A percentile compares a stretch with the other conserved stretches of the same genome.
Evolutionary conservation across 139 green algal genomes (phyloP).

Genomic region (Chlorella sorokiniana): DNA sequence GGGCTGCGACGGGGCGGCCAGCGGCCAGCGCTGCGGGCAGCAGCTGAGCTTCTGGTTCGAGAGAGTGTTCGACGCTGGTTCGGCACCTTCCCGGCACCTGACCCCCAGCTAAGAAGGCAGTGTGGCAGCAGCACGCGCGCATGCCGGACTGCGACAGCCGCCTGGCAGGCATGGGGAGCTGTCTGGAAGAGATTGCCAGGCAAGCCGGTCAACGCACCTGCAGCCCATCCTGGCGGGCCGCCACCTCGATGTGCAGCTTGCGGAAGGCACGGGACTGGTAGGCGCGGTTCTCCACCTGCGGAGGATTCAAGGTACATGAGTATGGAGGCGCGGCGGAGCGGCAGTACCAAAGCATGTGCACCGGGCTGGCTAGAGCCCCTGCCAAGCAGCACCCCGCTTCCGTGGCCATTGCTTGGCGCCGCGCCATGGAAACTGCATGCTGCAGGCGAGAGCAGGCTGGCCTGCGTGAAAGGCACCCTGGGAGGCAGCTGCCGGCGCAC

Average conservation of each 20-base stretch:
- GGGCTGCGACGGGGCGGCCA: no score
- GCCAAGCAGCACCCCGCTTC: no score
- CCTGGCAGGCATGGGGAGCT: no score
- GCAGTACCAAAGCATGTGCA: neutral
- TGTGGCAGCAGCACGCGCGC: no score
- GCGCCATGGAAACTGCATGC: neutral
- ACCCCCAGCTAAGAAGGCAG: no score
- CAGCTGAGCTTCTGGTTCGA: neutral
- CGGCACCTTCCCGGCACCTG: no score
- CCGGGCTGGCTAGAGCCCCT: no score
- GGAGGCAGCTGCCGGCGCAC: neutral
- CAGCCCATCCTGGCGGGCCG: conserved; percentile 72
- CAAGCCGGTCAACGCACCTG: conserved; percentile 42
- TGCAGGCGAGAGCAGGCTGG: no score
- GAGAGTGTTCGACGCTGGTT: no score
- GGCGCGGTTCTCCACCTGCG: conserved; percentile 40
- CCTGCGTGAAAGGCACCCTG: neutral
- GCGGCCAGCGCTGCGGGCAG: neutral
- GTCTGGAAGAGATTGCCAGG: neutral
- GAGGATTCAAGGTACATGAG: conserved; percentile 5
- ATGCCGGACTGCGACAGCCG: no score
- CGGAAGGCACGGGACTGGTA: conserved; percentile 61
- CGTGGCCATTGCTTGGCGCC: neutral
- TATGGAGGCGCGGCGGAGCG: no score
- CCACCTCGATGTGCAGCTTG: conserved; percentile 86